phyloP scores from a whole-genome alignment of 768 basidiomycete species.

The Tulasnella sp. region DNA sequence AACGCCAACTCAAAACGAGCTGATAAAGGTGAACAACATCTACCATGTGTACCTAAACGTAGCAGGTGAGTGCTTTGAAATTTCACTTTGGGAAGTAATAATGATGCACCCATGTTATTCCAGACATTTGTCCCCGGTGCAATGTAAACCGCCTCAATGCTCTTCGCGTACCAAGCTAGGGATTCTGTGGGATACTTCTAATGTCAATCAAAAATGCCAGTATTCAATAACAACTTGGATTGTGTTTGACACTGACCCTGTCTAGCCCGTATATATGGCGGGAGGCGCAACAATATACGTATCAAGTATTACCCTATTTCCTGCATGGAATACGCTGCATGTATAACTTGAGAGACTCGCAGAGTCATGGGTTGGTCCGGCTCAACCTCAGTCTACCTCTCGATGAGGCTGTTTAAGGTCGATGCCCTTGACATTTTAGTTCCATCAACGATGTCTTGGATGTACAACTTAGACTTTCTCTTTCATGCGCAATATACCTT shows the following conservation, averaged over 20 bases:
- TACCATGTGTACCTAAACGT: conserved; percentile 22
- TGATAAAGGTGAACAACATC: conserved; percentile 22
- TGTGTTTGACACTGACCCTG: neutral
- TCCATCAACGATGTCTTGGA: no score
- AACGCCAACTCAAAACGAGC: conserved; percentile 21
- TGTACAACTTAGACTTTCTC: no score
- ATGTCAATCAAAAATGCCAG: neutral
- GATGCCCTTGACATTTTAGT: conserved; percentile 21
- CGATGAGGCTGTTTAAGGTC: conserved; percentile 20
- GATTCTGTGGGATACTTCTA: conserved; percentile 20
- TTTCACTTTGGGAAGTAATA: no score
- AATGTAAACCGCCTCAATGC: conserved; percentile 19
- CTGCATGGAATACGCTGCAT: conserved; percentile 20
- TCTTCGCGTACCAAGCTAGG: conserved; percentile 17
- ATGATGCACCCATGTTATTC: no score
- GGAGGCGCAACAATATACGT: conserved; percentile 24
- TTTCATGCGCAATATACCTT: no score
- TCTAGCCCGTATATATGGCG: conserved; percentile 19
- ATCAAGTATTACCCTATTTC: conserved; percentile 14
- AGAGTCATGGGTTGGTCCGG: neutral
- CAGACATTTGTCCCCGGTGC: conserved; percentile 21
- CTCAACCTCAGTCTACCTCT: conserved; percentile 22
- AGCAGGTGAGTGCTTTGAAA: no score
- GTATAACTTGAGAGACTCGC: neutral
- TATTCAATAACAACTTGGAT: neutral